Percentiles rank a stretch among this genome's conserved stretches.
Conservation (phyloP, 2,329 filamentous ascomycete genomes). For the Ciborinia camelliae region DNA sequence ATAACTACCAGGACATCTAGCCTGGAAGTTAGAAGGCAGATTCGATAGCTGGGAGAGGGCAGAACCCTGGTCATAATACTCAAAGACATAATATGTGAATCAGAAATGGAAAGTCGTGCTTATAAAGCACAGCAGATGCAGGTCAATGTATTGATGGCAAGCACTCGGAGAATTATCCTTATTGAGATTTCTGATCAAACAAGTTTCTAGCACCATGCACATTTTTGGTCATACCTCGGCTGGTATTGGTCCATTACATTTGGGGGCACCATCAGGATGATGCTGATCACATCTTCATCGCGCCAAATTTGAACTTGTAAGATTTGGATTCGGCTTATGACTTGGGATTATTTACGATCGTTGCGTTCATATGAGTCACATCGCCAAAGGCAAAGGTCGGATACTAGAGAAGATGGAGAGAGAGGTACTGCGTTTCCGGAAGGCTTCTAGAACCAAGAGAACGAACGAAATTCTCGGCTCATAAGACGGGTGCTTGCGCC, state of each 20-base stretch:
- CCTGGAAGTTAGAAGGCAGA: not conserved
- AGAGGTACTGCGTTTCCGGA: not conserved
- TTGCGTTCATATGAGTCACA: not conserved
- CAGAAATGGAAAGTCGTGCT: not conserved
- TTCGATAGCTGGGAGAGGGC: not conserved
- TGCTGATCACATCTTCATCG: not conserved
- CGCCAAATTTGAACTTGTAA: not conserved
- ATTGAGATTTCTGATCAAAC: not conserved
- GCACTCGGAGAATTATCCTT: not conserved
- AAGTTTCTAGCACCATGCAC: not conserved
- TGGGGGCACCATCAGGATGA: not conserved
- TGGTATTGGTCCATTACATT: constrained; percentile 10
- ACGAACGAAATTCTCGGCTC: constrained; percentile 3
- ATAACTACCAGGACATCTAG: not conserved
- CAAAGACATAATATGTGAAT: not conserved
- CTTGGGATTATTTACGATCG: not conserved
- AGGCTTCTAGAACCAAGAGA: not conserved
- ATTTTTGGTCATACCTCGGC: constrained; percentile 4
- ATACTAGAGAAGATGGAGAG: not conserved
- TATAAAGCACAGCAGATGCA: constrained; percentile 15
- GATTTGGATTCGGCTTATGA: not conserved
- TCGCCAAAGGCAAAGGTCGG: not conserved
- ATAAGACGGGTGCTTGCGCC: not conserved
- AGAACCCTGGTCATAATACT: not conserved
- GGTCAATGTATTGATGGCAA: not conserved